Evolutionary conservation across 768 basidiomycete species (phyloP).

Genomic region (Crassisporium funariophilum): DNA sequence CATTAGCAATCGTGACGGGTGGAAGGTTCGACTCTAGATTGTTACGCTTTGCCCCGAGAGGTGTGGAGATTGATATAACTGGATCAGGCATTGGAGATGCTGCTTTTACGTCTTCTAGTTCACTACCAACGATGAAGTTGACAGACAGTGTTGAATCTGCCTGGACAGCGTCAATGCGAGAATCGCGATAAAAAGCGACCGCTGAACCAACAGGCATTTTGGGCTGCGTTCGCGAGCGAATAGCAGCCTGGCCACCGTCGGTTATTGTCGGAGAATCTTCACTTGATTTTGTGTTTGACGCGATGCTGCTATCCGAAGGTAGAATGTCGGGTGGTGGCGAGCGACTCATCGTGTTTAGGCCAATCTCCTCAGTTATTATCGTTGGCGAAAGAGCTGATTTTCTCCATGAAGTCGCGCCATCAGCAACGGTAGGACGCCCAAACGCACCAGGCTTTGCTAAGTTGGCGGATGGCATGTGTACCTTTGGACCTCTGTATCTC

Average conservation of each 20-base stretch:
- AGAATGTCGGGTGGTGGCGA: conserved; percentile 63
- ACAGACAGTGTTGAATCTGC: conserved; percentile 53
- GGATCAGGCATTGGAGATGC: conserved; percentile 13
- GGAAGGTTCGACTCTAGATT: neutral
- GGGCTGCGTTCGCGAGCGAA: conserved; percentile 55
- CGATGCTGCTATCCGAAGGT: conserved; percentile 29
- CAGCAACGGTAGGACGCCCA: conserved; percentile 43
- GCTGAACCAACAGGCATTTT: conserved; percentile 74
- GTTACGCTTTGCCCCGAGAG: neutral
- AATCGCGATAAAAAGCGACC: conserved; percentile 74
- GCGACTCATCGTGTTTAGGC: conserved; percentile 60
- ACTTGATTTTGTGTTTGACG: conserved; percentile 34
- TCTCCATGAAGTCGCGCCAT: conserved; percentile 47
- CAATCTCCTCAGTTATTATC: conserved; percentile 21
- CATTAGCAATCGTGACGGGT: neutral
- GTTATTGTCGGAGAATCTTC: conserved; percentile 35
- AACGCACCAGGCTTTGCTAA: conserved; percentile 37
- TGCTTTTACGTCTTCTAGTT: conserved; percentile 54
- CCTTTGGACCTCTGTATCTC: conserved; percentile 33
- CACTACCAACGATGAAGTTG: conserved; percentile 79
- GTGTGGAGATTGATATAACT: neutral
- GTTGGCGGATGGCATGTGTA: conserved; percentile 29
- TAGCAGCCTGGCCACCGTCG: conserved; percentile 29
- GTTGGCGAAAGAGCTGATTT: conserved; percentile 32
- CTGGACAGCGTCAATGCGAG: conserved; percentile 51